These are phyloP conservation scores for Boletus holoroseus DNA, from an alignment of 1,284 basidiomycete genomes.

Conservation along the genomic window DNA sequence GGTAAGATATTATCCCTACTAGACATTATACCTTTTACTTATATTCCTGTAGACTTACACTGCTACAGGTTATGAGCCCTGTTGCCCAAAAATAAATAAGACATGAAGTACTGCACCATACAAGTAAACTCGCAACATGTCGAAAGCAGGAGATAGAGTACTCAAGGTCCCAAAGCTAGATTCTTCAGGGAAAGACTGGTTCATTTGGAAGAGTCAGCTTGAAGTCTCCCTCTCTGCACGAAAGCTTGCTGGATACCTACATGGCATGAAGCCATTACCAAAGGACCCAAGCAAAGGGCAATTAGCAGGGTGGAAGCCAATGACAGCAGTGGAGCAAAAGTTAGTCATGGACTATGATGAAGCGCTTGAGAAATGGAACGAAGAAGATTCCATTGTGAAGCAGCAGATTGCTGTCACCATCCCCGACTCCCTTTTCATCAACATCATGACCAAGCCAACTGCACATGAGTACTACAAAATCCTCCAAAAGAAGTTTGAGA, in stretches of 20 bases:
- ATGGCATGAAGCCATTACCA: neutral
- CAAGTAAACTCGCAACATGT: neutral
- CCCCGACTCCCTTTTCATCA: neutral
- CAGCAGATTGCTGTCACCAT: neutral
- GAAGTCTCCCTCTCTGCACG: neutral
- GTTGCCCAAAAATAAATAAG: too few relatives aligned
- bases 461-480: too few relatives aligned
- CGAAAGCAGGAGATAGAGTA: neutral
- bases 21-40: too few relatives aligned
- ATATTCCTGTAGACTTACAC: too few relatives aligned
- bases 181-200: neutral
- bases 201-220: neutral
- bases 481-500: too few relatives aligned
- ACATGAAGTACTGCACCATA: too few relatives aligned
- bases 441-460: too few relatives aligned
- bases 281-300: neutral
- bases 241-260: neutral
- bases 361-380: neutral
- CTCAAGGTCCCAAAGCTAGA: neutral
- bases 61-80: too few relatives aligned
- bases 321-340: too few relatives aligned
- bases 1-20: too few relatives aligned
- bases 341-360: too few relatives aligned
- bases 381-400: neutral
- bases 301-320: neutral